phyloP scores from a whole-genome alignment of 129 eudicot species.

The Lactuca sativa region DNA sequence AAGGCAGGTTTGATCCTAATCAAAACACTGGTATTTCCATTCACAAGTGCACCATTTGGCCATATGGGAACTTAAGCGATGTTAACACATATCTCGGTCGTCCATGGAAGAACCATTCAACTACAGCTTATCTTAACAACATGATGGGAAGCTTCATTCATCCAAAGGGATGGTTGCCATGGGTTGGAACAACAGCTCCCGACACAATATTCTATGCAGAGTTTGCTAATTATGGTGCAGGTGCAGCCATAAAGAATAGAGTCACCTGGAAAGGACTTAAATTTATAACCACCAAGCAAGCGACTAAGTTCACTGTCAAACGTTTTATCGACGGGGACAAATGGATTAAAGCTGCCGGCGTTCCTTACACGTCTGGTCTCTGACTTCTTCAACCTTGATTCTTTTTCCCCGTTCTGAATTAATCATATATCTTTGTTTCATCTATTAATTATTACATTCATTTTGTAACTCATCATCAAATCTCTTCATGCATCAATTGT shows the following conservation, averaged over 20 bases:
- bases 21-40: slow-evolving; percentile 53
- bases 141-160: slow-evolving; percentile 38
- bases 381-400: slow-evolving; percentile 7
- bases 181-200: slow-evolving; percentile 44
- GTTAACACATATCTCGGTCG: slow-evolving; percentile 44
- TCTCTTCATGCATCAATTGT: too few relatives aligned
- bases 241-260: slow-evolving; percentile 37
- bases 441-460: slow-evolving; percentile 15
- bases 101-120: slow-evolving; percentile 57
- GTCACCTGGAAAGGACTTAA: slow-evolving; percentile 47
- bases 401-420: background rate
- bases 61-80: slow-evolving; percentile 28
- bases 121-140: slow-evolving; percentile 34
- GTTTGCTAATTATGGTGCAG: slow-evolving; percentile 44
- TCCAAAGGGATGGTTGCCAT: slow-evolving; percentile 57
- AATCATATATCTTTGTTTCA: background rate
- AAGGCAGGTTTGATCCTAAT: slow-evolving; percentile 48
- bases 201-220: slow-evolving; percentile 47
- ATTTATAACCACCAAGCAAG: slow-evolving; percentile 22
- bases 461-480: slow-evolving; percentile 17
- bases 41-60: slow-evolving; percentile 42
- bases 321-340: slow-evolving; percentile 40
- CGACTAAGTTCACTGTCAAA: slow-evolving; percentile 43
- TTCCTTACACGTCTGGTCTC: slow-evolving; percentile 38
- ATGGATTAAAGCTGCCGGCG: slow-evolving; percentile 42